Base-by-base conservation (phyloP, 116 monocot genomes). In the Cymodocea nodosa region DNA sequence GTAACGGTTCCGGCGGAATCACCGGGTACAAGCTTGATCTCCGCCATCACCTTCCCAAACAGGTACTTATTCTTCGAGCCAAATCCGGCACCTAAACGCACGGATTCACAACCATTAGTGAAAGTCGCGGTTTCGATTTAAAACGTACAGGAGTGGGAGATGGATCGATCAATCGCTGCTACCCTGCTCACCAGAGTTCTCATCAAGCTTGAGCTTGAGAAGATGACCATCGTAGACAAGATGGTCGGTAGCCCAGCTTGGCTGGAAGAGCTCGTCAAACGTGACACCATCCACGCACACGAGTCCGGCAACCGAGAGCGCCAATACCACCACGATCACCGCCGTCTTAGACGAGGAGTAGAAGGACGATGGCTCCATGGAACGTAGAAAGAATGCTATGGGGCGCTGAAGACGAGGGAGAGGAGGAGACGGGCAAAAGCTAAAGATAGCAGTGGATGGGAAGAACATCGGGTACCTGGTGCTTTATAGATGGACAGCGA, bases 1-100 rank as follows among this genome's bases (percentile, higher is more conserved):
- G 95, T 97, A 54, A 97, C 95, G 4, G 85, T 85, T 7, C 95
- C 91, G 57, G 95, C 95, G 6, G 95, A 90, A 78, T 97, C 95
- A 16, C 91, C 95, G 7, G 71, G 63, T 6, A 90, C 80, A 4
- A 97, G 82, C 72, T 97, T 90, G 50, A 97, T 79, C 55, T 90
- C 87, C 3, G 83, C 83, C 2, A 79, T 83, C 5, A 74, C 73
- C 60, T 83, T 87, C 17, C 95, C 95, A 60, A 87, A 87, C 20
- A 97, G 51, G 49, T 90, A 97, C 73, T 87, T 90, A 68, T 50
- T 82, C 74, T 90, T 97, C 20, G 95, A 97, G 0, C 66, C 81
- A 66, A 97, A 87, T 16, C 95, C 95, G 4, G 87, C 60, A 0
- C 94, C 94, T 94, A 72, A 34, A 59, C 52, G 10, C 51, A 18